Evolutionary conservation across 768 basidiomycete species (phyloP).

Genomic region (Leccinum subtestaceum): DNA sequence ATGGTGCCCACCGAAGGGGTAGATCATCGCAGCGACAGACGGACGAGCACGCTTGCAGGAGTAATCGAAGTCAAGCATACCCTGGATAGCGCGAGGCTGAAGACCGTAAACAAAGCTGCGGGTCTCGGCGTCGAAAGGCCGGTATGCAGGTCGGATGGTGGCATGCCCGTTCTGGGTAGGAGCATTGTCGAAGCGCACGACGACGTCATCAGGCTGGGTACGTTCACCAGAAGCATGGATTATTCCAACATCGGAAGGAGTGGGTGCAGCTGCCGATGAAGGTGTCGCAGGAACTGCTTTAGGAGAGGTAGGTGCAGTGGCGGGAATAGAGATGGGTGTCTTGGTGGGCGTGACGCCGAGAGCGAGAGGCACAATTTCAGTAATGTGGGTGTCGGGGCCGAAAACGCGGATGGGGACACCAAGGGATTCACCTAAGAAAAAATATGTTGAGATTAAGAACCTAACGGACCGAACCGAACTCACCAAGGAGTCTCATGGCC

Average conservation of each 20-base stretch:
- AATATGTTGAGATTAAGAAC: not conserved
- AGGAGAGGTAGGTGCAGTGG: slow-evolving; percentile 48
- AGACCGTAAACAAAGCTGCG: slow-evolving; percentile 98
- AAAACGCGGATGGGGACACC: slow-evolving; percentile 97
- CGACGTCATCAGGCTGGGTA: slow-evolving; percentile 82
- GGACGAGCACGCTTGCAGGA: slow-evolving; percentile 91
- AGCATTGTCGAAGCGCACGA: slow-evolving; percentile 76
- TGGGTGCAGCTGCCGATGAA: slow-evolving; percentile 36
- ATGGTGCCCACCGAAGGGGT: slow-evolving; percentile 99
- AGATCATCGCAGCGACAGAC: slow-evolving; percentile 98
- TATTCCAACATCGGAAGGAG: slow-evolving; percentile 53
- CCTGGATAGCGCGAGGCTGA: slow-evolving; percentile 98
- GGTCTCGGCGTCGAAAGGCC: slow-evolving; percentile 92
- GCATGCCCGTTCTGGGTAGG: slow-evolving; percentile 33
- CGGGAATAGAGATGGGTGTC: slow-evolving; percentile 37
- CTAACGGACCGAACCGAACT: not conserved
- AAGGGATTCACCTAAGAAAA: slow-evolving; percentile 69
- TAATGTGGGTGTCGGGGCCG: slow-evolving; percentile 98
- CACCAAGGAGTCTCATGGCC: slow-evolving; percentile 92
- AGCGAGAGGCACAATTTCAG: slow-evolving; percentile 97
- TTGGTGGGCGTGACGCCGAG: slow-evolving; percentile 60
- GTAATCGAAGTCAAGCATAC: slow-evolving; percentile 98
- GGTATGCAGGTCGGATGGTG: slow-evolving; percentile 66
- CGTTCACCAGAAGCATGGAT: slow-evolving; percentile 80
- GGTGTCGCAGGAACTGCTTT: slow-evolving; percentile 23